Base-by-base conservation (phyloP, 345 rosid species). In the Citrus unshiu region DNA sequence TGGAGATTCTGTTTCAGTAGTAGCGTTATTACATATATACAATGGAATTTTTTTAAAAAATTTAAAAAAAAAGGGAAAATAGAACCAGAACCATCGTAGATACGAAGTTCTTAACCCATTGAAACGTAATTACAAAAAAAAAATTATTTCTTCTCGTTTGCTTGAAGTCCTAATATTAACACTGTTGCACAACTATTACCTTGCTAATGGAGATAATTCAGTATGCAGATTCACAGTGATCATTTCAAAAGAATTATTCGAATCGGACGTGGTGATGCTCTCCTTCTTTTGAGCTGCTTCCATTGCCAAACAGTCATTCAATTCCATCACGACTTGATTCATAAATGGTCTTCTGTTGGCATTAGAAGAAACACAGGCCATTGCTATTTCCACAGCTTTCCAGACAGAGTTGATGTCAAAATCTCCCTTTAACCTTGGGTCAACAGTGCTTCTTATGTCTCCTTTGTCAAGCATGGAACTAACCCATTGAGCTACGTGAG, bases 301-400 rank as follows among this genome's bases (percentile, higher is more conserved):
- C 2, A 6, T 60, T 4, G 40, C 70, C 66, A 81, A 77, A 66
- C 83, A 84, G 56, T 87, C 81, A 2, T 87, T 83, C 54, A 87
- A 25, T 27, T 81, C 87, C 3, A 79, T 77, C 70, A 81, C 80
- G 12, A 84, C 89, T 35, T 79, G 79, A 74, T 81, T 77, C 83
- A 87, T 84, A 37, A 77, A 81, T 73, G 86, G 87, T 65, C 87
- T 83, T 77, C 72, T 77, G 27, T 61, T 18, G 18, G 86, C 79
- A 49, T 57, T 77, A 18, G 83, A 77, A 43, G 80, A 78, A 34
- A 78, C 76, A 77, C 90, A 89, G 19, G 81, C 73, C 86, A 89
- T 83, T 66, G 86, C 93, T 63, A 86, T 34, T 76, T 86, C 89
- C 51, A 83, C 82, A 35, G 80, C 87, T 86, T 85, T 87, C 86